Evolutionary conservation across 805 yeast genomes (phyloP).

Genomic region (Candida parachauliodes): DNA sequence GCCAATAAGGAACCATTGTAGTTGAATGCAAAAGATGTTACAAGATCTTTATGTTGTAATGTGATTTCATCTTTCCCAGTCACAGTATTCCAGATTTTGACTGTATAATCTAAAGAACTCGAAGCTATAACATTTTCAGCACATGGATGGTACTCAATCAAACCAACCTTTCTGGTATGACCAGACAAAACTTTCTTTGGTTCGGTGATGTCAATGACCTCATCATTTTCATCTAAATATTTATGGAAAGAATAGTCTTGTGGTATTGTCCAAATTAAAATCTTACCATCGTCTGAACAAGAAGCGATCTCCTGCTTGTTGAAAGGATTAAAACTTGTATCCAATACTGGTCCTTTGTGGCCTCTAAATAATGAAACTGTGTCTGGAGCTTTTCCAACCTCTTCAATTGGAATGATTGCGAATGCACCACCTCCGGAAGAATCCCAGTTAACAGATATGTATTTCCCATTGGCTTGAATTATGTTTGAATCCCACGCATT

Average conservation of each 20-base stretch:
- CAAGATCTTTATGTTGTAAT: constrained; percentile 82
- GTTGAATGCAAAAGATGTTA: constrained; percentile 90
- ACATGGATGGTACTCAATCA: constrained; percentile 82
- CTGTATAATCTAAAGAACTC: constrained; percentile 84
- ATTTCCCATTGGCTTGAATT: constrained; percentile 82
- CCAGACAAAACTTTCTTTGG: constrained; percentile 75
- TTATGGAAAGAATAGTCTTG: constrained; percentile 69
- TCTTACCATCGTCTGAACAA: constrained; percentile 74
- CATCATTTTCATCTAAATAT: constrained; percentile 50
- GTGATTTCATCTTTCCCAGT: constrained; percentile 68
- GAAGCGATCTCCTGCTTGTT: constrained; percentile 71
- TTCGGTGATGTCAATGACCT: constrained; percentile 56
- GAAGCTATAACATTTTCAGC: constrained; percentile 87
- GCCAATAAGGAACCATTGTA: constrained; percentile 85
- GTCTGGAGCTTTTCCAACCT: constrained; percentile 92
- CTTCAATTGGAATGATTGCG: constrained; percentile 83
- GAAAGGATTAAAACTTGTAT: constrained; percentile 94
- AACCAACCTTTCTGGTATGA: constrained; percentile 94
- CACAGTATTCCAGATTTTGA: constrained; percentile 86
- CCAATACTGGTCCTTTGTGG: constrained; percentile 91
- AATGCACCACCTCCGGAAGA: constrained; percentile 97
- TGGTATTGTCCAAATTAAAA: constrained; percentile 87
- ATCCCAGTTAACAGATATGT: constrained; percentile 84
- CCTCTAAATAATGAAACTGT: constrained; percentile 92
- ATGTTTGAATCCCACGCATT: constrained; percentile 97